phyloP scores from a whole-genome alignment of 352 stramenopile genomes.

The Phytopythium litorale region DNA sequence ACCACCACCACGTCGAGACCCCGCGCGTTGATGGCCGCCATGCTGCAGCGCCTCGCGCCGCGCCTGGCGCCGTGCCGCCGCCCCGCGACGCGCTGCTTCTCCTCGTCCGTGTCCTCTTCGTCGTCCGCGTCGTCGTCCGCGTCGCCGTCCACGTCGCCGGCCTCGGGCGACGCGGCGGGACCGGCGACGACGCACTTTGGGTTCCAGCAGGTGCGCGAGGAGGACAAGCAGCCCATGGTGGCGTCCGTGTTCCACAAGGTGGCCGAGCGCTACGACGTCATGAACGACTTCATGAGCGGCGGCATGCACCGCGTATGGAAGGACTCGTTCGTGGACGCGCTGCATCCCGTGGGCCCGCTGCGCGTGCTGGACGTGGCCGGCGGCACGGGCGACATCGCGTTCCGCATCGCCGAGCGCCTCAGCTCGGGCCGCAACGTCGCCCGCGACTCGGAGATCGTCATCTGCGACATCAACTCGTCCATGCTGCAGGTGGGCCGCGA shows the following conservation, averaged over 20 bases:
- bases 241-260: slow-evolving; percentile 97
- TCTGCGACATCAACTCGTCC: slow-evolving; percentile 99
- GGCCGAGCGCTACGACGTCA: slow-evolving; percentile 97
- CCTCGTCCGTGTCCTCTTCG: not conserved
- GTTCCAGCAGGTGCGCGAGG: slow-evolving; percentile 87
- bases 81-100: not conserved
- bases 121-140: not conserved
- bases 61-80: slow-evolving; percentile 1
- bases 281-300: slow-evolving; percentile 99
- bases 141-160: slow-evolving; percentile 3
- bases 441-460: slow-evolving; percentile 83
- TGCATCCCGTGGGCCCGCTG: slow-evolving; percentile 72
- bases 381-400: slow-evolving; percentile 98
- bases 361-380: slow-evolving; percentile 96
- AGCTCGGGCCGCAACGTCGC: slow-evolving; percentile 20
- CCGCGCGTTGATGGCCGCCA: not conserved
- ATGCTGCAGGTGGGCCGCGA: slow-evolving; percentile 97
- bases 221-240: slow-evolving; percentile 95
- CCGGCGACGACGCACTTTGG: slow-evolving; percentile 78
- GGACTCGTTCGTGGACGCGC: slow-evolving; percentile 92
- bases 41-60: slow-evolving; percentile 1
- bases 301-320: slow-evolving; percentile 97
- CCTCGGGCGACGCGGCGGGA: not conserved
- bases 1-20: not conserved
- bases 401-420: slow-evolving; percentile 92